These are phyloP conservation scores for Prunus dulcis DNA, from an alignment of 306 rosid species.

Conservation along the genomic window DNA sequence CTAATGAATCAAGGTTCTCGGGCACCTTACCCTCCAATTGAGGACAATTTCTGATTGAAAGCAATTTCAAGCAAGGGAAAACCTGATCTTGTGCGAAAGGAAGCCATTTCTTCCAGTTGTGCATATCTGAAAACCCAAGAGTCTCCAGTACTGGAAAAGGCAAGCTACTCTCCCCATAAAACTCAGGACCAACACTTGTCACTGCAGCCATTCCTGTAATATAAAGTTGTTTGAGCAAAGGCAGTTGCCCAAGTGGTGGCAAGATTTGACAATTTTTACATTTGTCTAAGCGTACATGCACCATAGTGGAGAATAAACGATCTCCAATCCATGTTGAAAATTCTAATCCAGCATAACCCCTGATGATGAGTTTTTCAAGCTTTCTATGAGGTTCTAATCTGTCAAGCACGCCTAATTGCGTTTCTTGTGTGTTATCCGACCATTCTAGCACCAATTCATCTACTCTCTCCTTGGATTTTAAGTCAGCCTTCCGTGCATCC, in stretches of 20 bases:
- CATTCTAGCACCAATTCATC: not conserved
- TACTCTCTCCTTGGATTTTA: not conserved
- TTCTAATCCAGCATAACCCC: not conserved
- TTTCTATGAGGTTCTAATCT: slow-evolving; percentile 16
- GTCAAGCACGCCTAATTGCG: not conserved
- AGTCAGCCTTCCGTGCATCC: not conserved
- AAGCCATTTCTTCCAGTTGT: not conserved
- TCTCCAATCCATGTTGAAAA: slow-evolving; percentile 21
- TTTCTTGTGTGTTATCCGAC: not conserved
- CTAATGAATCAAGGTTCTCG: not conserved
- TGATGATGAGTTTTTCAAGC: not conserved
- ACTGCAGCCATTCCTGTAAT: not conserved
- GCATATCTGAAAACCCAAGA: not conserved
- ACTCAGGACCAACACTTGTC: not conserved
- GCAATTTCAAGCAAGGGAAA: not conserved
- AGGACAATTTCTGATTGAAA: not conserved
- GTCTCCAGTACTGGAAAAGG: not conserved
- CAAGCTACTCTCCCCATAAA: not conserved
- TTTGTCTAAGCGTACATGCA: not conserved
- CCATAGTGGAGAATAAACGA: not conserved
- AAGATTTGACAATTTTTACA: not conserved
- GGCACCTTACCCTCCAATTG: not conserved
- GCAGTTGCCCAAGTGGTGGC: slow-evolving; percentile 19
- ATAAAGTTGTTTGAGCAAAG: not conserved
- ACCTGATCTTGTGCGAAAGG: too few species aligned